These are phyloP conservation scores for Platismatia glauca DNA, from an alignment of 495 filamentous ascomycete genomes.

Conservation along the genomic window DNA sequence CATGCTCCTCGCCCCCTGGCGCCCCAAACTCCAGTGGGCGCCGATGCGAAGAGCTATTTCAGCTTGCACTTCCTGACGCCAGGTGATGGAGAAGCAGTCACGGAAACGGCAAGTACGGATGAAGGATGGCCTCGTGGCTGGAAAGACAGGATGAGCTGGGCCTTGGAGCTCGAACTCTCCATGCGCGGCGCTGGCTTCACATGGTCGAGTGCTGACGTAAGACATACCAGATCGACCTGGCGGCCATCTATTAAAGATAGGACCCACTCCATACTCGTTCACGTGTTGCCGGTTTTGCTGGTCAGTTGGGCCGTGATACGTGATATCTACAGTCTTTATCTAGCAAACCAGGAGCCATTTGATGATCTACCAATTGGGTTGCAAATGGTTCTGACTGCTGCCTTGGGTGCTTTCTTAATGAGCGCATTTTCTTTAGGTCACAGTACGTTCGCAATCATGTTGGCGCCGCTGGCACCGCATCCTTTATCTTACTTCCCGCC, in stretches of 20 bases:
- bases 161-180: slow-evolving; percentile 21
- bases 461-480: slow-evolving; percentile 22
- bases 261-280: slow-evolving; percentile 19
- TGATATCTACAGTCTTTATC: slow-evolving; percentile 12
- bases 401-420: slow-evolving; percentile 22
- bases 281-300: slow-evolving; percentile 20
- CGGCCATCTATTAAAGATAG: slow-evolving; percentile 17
- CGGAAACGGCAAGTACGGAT: slow-evolving; percentile 19
- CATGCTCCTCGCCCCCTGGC: slow-evolving; percentile 12
- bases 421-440: slow-evolving; percentile 21
- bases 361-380: slow-evolving; percentile 18
- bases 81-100: slow-evolving; percentile 16
- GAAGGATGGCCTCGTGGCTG: slow-evolving; percentile 17
- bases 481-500: slow-evolving; percentile 24
- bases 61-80: slow-evolving; percentile 20
- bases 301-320: slow-evolving; percentile 19
- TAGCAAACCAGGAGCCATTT: slow-evolving; percentile 11
- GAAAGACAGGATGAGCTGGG: slow-evolving; percentile 22
- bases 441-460: slow-evolving; percentile 21
- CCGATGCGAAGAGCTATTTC: slow-evolving; percentile 18
- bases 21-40: not conserved
- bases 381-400: slow-evolving; percentile 21
- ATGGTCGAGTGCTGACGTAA: slow-evolving; percentile 24
- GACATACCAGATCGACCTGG: slow-evolving; percentile 23
- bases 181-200: slow-evolving; percentile 25